Conservation (phyloP, 345 rosid genomes). For the Citrus sinensis region DNA sequence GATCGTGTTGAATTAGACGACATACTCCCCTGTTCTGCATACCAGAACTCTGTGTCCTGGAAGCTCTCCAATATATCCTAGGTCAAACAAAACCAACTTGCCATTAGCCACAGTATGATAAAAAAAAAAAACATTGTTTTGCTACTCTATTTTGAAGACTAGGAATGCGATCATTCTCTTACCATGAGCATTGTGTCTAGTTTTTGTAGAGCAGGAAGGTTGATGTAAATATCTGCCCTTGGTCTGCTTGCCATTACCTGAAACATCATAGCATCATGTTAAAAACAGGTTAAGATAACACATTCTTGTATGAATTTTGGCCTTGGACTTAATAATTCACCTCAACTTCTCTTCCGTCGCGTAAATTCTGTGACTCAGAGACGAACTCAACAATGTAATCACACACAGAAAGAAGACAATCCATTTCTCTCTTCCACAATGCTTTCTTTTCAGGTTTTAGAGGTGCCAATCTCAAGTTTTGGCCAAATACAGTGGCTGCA, state of each 20-base stretch:
- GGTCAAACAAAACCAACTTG: constrained; percentile 21
- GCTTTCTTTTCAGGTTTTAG: constrained; percentile 72
- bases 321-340: constrained; percentile 25
- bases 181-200: constrained; percentile 85
- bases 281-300: background rate
- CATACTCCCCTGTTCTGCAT: constrained; percentile 81
- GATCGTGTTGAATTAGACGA: constrained; percentile 65
- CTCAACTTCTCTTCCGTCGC: constrained; percentile 64
- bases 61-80: constrained; percentile 87
- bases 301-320: background rate
- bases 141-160: background rate
- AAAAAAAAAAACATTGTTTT: background rate
- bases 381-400: constrained; percentile 73
- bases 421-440: constrained; percentile 93
- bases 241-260: constrained; percentile 76
- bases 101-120: background rate
- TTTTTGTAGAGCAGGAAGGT: constrained; percentile 84
- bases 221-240: constrained; percentile 73
- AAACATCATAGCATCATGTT: background rate
- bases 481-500: constrained; percentile 93
- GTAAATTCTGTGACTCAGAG: constrained; percentile 55
- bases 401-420: constrained; percentile 79
- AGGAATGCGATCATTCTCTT: constrained; percentile 21
- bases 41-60: constrained; percentile 82
- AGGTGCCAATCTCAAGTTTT: constrained; percentile 77